Evolutionary conservation across 768 basidiomycete species (phyloP).

Genomic region (Epithele typhae): DNA sequence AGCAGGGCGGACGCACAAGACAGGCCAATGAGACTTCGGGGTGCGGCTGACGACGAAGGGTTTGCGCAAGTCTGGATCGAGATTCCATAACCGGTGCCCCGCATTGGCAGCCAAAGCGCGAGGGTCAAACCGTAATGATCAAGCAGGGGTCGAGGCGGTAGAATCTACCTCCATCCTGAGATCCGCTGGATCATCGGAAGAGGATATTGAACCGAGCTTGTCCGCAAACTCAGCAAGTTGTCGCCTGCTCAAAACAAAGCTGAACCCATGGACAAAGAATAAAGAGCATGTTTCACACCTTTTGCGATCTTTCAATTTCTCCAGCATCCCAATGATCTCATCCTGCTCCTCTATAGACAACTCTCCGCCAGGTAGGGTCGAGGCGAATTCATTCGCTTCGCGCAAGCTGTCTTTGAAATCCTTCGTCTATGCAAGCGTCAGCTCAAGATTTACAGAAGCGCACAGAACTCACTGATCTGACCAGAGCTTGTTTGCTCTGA

Average conservation of each 20-base stretch:
- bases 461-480: slow-evolving; percentile 50
- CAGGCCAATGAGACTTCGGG: no score
- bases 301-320: slow-evolving; percentile 59
- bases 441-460: not conserved
- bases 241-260: slow-evolving; percentile 35
- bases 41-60: no score
- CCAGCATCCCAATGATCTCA: slow-evolving; percentile 65
- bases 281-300: slow-evolving; percentile 33
- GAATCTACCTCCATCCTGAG: slow-evolving; percentile 68
- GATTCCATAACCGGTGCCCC: no score
- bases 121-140: no score
- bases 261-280: not conserved
- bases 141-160: slow-evolving; percentile 63
- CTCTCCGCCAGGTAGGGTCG: slow-evolving; percentile 67
- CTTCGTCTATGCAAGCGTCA: slow-evolving; percentile 48
- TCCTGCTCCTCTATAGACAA: slow-evolving; percentile 64
- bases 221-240: slow-evolving; percentile 52
- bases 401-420: slow-evolving; percentile 58
- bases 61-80: no score
- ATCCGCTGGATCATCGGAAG: slow-evolving; percentile 21
- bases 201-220: slow-evolving; percentile 33
- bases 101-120: no score
- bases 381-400: slow-evolving; percentile 57
- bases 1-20: no score
- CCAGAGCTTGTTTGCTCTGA: slow-evolving; percentile 60